These are phyloP conservation scores for Dactylellina parvicollis DNA, from an alignment of 2,329 filamentous ascomycete species.

Conservation along the genomic window DNA sequence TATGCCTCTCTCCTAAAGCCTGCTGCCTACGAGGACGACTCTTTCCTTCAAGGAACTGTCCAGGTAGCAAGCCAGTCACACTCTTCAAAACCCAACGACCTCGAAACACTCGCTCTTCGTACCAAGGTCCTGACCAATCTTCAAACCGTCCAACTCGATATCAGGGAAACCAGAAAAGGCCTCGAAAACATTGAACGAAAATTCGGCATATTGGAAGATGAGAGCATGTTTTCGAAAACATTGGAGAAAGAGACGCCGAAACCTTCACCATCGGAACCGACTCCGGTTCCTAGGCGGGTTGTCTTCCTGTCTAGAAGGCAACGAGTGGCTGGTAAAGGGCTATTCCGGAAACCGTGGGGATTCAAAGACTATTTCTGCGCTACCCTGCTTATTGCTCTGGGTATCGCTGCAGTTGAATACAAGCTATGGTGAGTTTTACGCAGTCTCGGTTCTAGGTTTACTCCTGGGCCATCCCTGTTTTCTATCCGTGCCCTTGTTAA, in stretches of 20 bases:
- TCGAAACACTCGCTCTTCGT: constrained; percentile 41
- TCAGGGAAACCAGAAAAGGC: constrained; percentile 44
- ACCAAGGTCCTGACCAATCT: constrained; percentile 44
- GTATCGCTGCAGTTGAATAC: constrained; percentile 29
- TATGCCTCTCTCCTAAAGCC: constrained; percentile 42
- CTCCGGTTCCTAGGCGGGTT: neutral
- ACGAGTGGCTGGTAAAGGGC: neutral
- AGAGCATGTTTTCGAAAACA: constrained; percentile 20
- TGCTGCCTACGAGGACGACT: constrained; percentile 45
- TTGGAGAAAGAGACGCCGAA: neutral
- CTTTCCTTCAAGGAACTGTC: constrained; percentile 42
- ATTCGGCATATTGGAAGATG: constrained; percentile 47
- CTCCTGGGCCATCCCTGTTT: constrained; percentile 12
- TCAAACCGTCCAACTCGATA: constrained; percentile 46
- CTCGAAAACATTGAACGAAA: constrained; percentile 49
- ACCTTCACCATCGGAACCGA: neutral
- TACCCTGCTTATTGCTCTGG: constrained; percentile 18
- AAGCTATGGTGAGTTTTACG: constrained; percentile 44
- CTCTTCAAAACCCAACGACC: constrained; percentile 8
- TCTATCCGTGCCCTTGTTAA: constrained; percentile 14
- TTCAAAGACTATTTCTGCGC: constrained; percentile 49
- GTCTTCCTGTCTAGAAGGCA: constrained; percentile 22
- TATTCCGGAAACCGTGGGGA: constrained; percentile 38
- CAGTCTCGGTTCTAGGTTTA: no score
- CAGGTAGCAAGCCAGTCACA: constrained; percentile 24